Evolutionary conservation across 1,284 basidiomycete genomes (phyloP), one percentile per base, ranked within the genome.

Genomic region (Ceratobasidium sp.): DNA sequence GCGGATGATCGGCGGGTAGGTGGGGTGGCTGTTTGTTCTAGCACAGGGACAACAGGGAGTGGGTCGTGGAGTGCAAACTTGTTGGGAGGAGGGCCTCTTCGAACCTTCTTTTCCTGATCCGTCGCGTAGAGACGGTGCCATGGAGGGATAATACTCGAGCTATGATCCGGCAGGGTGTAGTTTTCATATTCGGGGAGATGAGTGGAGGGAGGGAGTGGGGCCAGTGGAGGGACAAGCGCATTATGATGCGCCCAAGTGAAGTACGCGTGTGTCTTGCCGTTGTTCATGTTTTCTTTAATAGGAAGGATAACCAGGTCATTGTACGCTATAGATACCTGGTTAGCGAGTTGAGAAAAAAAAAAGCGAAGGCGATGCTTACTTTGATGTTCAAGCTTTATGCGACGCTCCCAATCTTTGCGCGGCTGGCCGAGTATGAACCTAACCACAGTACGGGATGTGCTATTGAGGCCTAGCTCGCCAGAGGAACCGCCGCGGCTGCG

Each of bases 381-480:
- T 79, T 98, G 93, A 87, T 94, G 94, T 82, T 99, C 97, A 48
- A 96, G 82, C 76, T 89, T 88, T 72, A 99, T 87, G 26, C 91
- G 86, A 60, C 90, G 84, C 74, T 92, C 92, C 87, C 90, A 93
- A 73, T 89, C 87, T 76, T 88, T 88, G 28, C 90, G 84, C 9
- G 97, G 96, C 76, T 90, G 88, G 6, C 95, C 97, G 65, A 99
- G 85, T 75, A 99, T 87, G 80, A 99, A 99, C 23, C 95, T 90
- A 52, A 99, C 89, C 73, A 96, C 84, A 0, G 95, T 93, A 74
- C 96, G 87, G 50, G 93, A 92, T 0, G 93, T 93, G n/a, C 90
- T 90, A 23, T 83, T 76, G 1, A 90, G 90, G n/a, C 83, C 85
- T 76, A 92, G 92, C 10, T 90, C 90, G 9, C 79, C 79, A 9